Base-by-base conservation (phyloP, 768 basidiomycete genomes). In the Harrya chromipes region DNA sequence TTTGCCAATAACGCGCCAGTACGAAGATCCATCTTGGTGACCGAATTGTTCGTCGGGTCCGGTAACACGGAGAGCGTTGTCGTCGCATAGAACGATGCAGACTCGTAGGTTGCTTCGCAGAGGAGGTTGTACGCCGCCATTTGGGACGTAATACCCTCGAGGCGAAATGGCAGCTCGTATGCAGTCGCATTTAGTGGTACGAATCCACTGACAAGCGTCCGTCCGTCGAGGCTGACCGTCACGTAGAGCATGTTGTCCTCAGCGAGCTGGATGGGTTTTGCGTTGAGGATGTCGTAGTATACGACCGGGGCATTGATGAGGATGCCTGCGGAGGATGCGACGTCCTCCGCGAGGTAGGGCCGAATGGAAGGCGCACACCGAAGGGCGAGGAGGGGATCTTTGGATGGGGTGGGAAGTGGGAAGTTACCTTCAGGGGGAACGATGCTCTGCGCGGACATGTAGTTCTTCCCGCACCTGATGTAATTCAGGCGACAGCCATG, bases 21-120 rank as follows among this genome's bases (percentile, higher is more conserved):
- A 29, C 81, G 73, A 42, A 78, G 65, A 59, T 83, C 82, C 74
- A 82, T 79, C 58, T 83, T 84, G 0, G 81, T 82, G n/a, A 81
- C 82, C 2, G 78, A 76, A 13, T 77, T 75, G 47, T 79, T 77
- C 1, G 63, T 70, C 0, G 74, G 79, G 24, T 72, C 62, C 5
- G 82, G 81, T 29, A 83, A 66, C 46, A n/a, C 77, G 1, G 74
- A 74, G 42, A 87, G 60, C 7, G 69, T 57, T 0, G 76, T 70
- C 3, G 71, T 68, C 4, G 79, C 70, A 4, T 61, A 66, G 56
- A 79, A 84, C 17, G 57, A 53, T 72, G 23, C 66, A 61, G 50
- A 74, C 52, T 7, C 61, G 61, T 47, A 65, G 1, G 50, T 55
- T 10, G 63, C 67, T 6, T 52, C 34, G 50, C 69, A 70, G 9